These are phyloP conservation scores for Pseudogymnoascus sp. DNA, from an alignment of 2,329 filamentous ascomycete species.

Conservation along the genomic window DNA sequence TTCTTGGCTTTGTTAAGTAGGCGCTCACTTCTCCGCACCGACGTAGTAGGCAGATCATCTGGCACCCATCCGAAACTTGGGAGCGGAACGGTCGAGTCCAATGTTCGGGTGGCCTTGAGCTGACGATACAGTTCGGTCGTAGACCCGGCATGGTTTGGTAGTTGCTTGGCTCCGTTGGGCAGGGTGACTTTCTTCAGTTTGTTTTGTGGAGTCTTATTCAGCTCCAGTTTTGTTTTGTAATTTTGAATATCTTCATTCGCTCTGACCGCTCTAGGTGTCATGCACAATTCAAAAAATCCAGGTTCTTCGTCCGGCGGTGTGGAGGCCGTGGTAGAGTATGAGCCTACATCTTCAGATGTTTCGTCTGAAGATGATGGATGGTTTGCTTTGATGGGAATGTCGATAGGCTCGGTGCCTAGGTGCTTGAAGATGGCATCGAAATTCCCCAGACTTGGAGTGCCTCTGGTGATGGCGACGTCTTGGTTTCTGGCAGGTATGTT, in stretches of 20 bases:
- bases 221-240: not conserved
- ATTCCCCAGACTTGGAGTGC: slow-evolving; percentile 1
- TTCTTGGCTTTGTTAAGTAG: not conserved
- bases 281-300: not conserved
- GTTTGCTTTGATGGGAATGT: not conserved
- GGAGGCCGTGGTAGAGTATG: not conserved
- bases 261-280: not conserved
- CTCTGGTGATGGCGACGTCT: not conserved
- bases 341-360: not conserved
- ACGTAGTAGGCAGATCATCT: not conserved
- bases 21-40: not conserved
- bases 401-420: not conserved
- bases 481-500: not conserved
- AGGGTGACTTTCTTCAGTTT: not conserved
- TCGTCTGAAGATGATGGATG: not conserved
- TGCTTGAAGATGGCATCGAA: slow-evolving; percentile 8
- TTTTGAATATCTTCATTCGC: not conserved
- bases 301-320: not conserved
- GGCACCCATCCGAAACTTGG: not conserved
- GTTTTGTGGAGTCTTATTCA: not conserved
- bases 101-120: not conserved
- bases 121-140: not conserved
- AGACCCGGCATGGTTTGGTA: not conserved
- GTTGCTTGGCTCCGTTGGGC: not conserved
- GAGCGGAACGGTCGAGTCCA: not conserved